A percentile compares a stretch with the other conserved stretches of the same genome.
Conservation (phyloP, 371 early-diverging fungal species). For the Syncephalis plumigaleata region DNA sequence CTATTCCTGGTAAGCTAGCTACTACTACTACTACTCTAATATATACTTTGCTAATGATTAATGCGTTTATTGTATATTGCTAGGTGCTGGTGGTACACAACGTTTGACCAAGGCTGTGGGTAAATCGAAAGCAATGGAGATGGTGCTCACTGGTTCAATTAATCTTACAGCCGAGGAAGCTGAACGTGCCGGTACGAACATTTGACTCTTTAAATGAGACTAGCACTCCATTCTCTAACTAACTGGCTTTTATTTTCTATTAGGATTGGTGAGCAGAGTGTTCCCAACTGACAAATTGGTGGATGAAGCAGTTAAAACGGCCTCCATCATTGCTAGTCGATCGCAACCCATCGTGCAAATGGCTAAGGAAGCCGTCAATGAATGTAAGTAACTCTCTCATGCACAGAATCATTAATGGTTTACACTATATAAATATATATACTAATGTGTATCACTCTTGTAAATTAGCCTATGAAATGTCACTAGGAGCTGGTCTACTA, state of each 20-base stretch:
- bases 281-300: constrained; percentile 76
- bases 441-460: background rate
- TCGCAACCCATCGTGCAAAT: constrained; percentile 80
- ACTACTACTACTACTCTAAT: too few species aligned
- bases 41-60: background rate
- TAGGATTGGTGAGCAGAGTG: constrained; percentile 75
- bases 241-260: background rate
- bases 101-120: constrained; percentile 89
- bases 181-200: constrained; percentile 34
- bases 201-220: background rate
- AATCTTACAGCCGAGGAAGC: constrained; percentile 85
- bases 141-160: constrained; percentile 72
- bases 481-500: constrained; percentile 68
- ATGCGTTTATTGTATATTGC: background rate
- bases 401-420: background rate
- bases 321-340: constrained; percentile 64
- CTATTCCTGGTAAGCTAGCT: constrained; percentile 66
- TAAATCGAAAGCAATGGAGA: constrained; percentile 97
- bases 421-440: background rate
- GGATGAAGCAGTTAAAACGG: constrained; percentile 83
- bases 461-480: constrained; percentile 64
- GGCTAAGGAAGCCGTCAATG: constrained; percentile 93
- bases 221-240: background rate
- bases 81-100: constrained; percentile 76
- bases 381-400: constrained; percentile 25